These are phyloP conservation scores for Serendipita indica DNA, from an alignment of 768 basidiomycete species.

Conservation along the genomic window DNA sequence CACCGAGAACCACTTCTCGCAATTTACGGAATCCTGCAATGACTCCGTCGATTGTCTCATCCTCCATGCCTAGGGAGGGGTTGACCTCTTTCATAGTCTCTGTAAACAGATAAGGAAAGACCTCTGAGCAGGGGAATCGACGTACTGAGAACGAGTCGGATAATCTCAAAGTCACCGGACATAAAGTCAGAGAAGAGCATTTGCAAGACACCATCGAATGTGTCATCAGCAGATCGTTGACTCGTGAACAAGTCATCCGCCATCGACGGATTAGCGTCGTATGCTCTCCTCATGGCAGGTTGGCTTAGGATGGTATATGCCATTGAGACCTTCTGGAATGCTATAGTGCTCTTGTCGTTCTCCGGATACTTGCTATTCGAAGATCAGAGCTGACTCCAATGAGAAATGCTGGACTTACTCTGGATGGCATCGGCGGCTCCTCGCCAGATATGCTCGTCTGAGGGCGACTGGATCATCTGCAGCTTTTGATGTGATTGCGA, in stretches of 20 bases:
- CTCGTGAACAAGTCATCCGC: constrained; percentile 42
- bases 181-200: constrained; percentile 69
- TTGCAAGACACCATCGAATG: constrained; percentile 56
- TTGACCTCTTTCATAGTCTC: constrained; percentile 69
- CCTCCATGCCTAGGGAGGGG: constrained; percentile 57
- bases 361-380: constrained; percentile 60
- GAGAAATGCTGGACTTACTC: constrained; percentile 41
- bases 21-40: constrained; percentile 52
- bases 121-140: constrained; percentile 14
- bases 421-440: constrained; percentile 70
- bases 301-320: constrained; percentile 71
- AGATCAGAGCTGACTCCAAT: not conserved
- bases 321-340: constrained; percentile 75
- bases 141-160: constrained; percentile 59
- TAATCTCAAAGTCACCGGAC: constrained; percentile 77
- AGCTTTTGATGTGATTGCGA: constrained; percentile 42
- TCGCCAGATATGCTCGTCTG: constrained; percentile 57
- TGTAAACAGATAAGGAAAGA: constrained; percentile 19
- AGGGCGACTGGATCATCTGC: constrained; percentile 46
- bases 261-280: constrained; percentile 39
- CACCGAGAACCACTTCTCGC: constrained; percentile 62
- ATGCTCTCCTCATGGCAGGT: constrained; percentile 48
- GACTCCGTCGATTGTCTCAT: constrained; percentile 68
- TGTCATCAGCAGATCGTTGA: constrained; percentile 55
- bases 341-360: constrained; percentile 60